These are phyloP conservation scores for Caloboletus firmus DNA, from an alignment of 1,284 basidiomycete genomes.

Conservation along the genomic window DNA sequence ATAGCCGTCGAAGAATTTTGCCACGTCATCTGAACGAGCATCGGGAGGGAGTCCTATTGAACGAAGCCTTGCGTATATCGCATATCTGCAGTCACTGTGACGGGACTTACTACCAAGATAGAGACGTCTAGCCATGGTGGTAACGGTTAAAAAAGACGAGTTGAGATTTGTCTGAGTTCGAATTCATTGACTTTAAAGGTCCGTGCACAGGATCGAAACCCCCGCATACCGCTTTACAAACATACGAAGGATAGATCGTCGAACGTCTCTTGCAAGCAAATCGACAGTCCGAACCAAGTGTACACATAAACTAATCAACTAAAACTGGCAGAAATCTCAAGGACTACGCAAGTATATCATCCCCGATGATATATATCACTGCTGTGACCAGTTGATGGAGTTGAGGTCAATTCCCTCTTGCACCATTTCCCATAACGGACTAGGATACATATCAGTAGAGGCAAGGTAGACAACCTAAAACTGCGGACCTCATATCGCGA, in stretches of 20 bases:
- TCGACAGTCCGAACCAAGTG: conserved; percentile 3
- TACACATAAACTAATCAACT: conserved; percentile 11
- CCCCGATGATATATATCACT: conserved; percentile 31
- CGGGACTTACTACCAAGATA: conserved; percentile 74
- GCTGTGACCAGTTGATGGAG: conserved; percentile 89
- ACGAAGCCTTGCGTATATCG: conserved; percentile 1
- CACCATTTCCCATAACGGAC: conserved; percentile 98
- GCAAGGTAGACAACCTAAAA: background rate
- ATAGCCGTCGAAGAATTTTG: conserved; percentile 83
- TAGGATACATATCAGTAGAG: conserved; percentile 32
- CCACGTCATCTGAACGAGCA: conserved; percentile 75
- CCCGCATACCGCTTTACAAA: conserved; percentile 15
- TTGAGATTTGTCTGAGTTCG: conserved; percentile 37
- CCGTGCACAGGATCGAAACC: conserved; percentile 35
- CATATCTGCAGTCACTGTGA: conserved; percentile 1
- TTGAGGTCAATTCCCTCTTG: conserved; percentile 96
- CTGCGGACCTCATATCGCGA: conserved; percentile 64
- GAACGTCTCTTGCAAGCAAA: background rate
- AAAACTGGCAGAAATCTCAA: conserved; percentile 2
- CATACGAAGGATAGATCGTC: background rate
- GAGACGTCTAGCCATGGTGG: conserved; percentile 76
- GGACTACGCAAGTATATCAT: conserved; percentile 2
- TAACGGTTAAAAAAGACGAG: conserved; percentile 40
- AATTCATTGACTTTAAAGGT: conserved; percentile 38
- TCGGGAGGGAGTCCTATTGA: conserved; percentile 72